Percentiles rank a stretch among this genome's conserved stretches.
Evolutionary conservation across 2,329 filamentous ascomycete species (phyloP).

Genomic region (Aspergillus sp.): DNA sequence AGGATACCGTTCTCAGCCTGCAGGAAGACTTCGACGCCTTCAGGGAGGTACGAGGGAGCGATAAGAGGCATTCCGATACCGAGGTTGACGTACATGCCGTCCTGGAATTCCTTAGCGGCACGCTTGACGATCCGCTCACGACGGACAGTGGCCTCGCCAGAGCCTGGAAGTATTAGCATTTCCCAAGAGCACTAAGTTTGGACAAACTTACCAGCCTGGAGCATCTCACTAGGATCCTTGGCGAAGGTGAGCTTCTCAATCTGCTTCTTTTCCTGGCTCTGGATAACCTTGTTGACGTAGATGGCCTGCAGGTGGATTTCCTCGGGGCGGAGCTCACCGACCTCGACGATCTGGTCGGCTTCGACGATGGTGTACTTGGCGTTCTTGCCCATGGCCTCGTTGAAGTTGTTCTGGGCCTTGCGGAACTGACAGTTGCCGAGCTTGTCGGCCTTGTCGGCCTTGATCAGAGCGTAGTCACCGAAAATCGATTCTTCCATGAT

Average conservation of each 20-base stretch:
- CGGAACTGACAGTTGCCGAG: slow-evolving; percentile 80
- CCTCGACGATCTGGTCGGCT: slow-evolving; percentile 77
- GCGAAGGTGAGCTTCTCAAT: slow-evolving; percentile 79
- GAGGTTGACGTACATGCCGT: slow-evolving; percentile 88
- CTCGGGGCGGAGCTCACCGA: slow-evolving; percentile 70
- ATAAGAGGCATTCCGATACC: slow-evolving; percentile 84
- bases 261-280: slow-evolving; percentile 67
- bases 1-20: slow-evolving; percentile 86
- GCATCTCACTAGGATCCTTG: slow-evolving; percentile 58
- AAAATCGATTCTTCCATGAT: slow-evolving; percentile 75
- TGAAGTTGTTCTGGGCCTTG: slow-evolving; percentile 72
- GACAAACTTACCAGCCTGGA: slow-evolving; percentile 46
- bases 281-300: slow-evolving; percentile 78
- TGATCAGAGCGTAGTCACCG: slow-evolving; percentile 74
- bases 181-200: slow-evolving; percentile 24
- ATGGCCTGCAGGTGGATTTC: slow-evolving; percentile 80
- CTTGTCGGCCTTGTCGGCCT: slow-evolving; percentile 74
- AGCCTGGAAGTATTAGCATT: slow-evolving; percentile 17
- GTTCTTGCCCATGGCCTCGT: slow-evolving; percentile 76
- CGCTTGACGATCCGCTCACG: slow-evolving; percentile 78
- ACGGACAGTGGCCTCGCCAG: slow-evolving; percentile 66
- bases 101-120: slow-evolving; percentile 77
- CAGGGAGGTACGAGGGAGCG: slow-evolving; percentile 71
- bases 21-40: slow-evolving; percentile 71
- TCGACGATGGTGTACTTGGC: slow-evolving; percentile 79